These are phyloP conservation scores for Pyrus communis DNA, from an alignment of 306 rosid genomes.

Conservation along the genomic window DNA sequence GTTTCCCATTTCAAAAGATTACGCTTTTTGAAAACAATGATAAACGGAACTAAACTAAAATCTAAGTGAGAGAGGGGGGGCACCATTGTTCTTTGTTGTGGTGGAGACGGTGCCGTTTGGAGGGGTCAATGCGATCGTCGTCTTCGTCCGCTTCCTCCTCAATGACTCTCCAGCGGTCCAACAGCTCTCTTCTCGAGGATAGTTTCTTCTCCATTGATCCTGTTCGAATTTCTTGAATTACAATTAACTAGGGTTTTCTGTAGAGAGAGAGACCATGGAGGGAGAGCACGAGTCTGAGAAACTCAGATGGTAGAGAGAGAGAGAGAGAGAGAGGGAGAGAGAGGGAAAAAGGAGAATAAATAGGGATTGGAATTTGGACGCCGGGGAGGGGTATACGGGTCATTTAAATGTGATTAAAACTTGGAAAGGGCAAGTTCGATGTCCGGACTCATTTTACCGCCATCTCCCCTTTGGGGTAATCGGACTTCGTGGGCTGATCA, in stretches of 20 bases:
- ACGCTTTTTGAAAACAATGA: not conserved
- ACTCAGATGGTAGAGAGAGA: not conserved
- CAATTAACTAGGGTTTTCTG: conserved; percentile 1
- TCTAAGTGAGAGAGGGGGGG: not conserved
- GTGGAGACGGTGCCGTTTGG: conserved; percentile 42
- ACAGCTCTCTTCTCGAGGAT: conserved; percentile 40
- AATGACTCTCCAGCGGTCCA: conserved; percentile 69
- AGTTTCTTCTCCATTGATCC: conserved; percentile 37
- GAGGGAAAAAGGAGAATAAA: not conserved
- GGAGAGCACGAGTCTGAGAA: not conserved
- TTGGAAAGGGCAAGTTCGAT: not conserved
- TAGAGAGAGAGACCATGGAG: not conserved
- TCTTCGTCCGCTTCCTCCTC: conserved; percentile 57
- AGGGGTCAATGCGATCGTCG: conserved; percentile 31
- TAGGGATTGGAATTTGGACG: not conserved
- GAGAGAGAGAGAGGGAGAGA: not conserved
- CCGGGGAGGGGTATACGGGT: not conserved
- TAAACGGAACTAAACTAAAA: not conserved
- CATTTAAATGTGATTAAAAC: not conserved
- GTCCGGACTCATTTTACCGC: not conserved
- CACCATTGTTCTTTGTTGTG: conserved; percentile 70
- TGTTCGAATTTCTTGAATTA: not conserved
- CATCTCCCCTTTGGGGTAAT: not conserved
- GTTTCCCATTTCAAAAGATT: not conserved
- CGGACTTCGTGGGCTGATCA: not conserved